These are phyloP conservation scores for Solanum pinnatisectum DNA, from an alignment of 257 asterid species.

Conservation along the genomic window DNA sequence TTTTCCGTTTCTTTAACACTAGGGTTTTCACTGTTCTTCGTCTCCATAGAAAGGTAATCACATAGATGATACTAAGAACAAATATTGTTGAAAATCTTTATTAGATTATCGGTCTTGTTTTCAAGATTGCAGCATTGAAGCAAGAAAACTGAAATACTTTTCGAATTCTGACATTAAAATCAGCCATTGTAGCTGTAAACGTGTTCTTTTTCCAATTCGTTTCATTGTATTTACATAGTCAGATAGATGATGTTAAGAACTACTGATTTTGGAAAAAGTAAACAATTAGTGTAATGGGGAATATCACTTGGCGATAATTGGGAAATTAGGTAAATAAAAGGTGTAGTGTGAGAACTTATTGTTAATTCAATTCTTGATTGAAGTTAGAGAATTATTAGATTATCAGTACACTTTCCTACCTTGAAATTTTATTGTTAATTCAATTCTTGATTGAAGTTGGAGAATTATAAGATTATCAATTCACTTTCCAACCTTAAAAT, in stretches of 20 bases:
- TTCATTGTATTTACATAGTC: background rate
- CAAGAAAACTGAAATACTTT: background rate
- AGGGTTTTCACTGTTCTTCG: background rate
- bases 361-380: background rate
- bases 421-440: background rate
- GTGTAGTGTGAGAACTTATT: background rate
- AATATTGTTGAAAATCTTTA: background rate
- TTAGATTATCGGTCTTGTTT: background rate
- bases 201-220: background rate
- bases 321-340: background rate
- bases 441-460: background rate
- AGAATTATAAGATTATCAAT: too few relatives aligned
- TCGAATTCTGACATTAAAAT: background rate
- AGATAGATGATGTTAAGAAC: background rate
- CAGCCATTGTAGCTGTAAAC: background rate
- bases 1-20: background rate
- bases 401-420: background rate
- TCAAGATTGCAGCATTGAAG: background rate
- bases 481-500: too few relatives aligned
- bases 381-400: background rate
- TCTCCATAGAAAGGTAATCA: background rate
- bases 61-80: too few relatives aligned
- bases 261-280: background rate
- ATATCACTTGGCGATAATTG: background rate
- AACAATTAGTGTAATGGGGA: background rate